A percentile compares a stretch with the other conserved stretches of the same genome.
These are phyloP conservation scores for Hemerocallis citrina DNA, from an alignment of 106 monocot species.

Conservation along the genomic window DNA sequence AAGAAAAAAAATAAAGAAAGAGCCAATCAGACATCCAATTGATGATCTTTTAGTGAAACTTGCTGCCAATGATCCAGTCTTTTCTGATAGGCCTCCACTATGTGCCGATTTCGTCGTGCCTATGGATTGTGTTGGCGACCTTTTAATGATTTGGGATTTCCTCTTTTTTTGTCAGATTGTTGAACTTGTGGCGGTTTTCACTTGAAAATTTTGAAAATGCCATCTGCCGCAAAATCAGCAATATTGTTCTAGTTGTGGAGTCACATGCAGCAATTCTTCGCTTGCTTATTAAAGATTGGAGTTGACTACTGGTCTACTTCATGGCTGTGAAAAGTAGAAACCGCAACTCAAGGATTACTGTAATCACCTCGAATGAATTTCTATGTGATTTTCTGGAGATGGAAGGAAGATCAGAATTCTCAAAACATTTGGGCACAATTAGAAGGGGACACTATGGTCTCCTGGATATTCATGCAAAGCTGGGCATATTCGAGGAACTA, in stretches of 20 bases:
- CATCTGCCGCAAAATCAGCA: conserved; percentile 74
- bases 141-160: conserved; percentile 91
- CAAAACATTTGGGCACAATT: conserved; percentile 36
- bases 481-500: conserved; percentile 51
- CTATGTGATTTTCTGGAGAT: conserved; percentile 80
- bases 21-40: conserved; percentile 63
- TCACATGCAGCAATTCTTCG: conserved; percentile 49
- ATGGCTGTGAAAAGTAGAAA: conserved; percentile 37
- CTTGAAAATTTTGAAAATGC: conserved; percentile 88
- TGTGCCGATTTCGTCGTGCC: conserved; percentile 71
- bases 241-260: conserved; percentile 61
- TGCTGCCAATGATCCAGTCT: conserved; percentile 42
- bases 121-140: conserved; percentile 87
- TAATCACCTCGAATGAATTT: conserved; percentile 62
- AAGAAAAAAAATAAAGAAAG: conserved; percentile 15
- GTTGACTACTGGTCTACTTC: conserved; percentile 70
- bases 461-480: conserved; percentile 58
- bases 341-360: conserved; percentile 65
- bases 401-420: conserved; percentile 35
- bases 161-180: conserved; percentile 57
- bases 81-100: conserved; percentile 46
- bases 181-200: conserved; percentile 78
- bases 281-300: conserved; percentile 71
- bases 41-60: conserved; percentile 70
- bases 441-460: conserved; percentile 83